A percentile compares a stretch with the other conserved stretches of the same genome.
phyloP scores from a whole-genome alignment of 129 eudicot genomes.

The Gnaphalium uliginosum region DNA sequence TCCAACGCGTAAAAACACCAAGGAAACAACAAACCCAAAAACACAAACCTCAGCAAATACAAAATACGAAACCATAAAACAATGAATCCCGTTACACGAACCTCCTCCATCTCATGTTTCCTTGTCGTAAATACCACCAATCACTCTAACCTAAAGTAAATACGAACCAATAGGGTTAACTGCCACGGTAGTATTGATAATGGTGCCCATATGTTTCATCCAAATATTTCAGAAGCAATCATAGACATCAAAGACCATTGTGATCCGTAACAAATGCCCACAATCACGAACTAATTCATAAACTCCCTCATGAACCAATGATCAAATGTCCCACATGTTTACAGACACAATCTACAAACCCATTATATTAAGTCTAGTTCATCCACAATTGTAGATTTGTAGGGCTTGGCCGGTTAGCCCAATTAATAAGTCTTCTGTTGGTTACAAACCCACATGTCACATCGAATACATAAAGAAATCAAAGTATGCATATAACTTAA shows the following conservation, averaged over 20 bases:
- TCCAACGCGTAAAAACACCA: conserved; percentile 44
- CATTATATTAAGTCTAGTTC: no score
- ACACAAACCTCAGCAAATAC: conserved; percentile 58
- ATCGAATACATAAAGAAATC: no score
- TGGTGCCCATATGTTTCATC: conserved; percentile 88
- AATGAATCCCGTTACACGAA: conserved; percentile 67
- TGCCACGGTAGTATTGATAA: conserved; percentile 70
- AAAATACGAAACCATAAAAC: conserved; percentile 76
- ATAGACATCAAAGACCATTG: conserved; percentile 97
- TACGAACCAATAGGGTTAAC: conserved; percentile 88
- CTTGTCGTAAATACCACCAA: conserved; percentile 72
- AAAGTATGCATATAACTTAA: no score
- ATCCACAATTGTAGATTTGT: no score
- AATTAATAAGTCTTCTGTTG: no score
- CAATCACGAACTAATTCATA: conserved; percentile 70
- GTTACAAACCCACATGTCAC: no score
- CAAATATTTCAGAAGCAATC: conserved; percentile 78
- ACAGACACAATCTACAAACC: no score
- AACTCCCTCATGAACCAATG: conserved; percentile 74
- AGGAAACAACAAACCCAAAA: conserved; percentile 56
- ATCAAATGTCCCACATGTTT: conserved; percentile 62
- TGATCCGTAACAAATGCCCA: conserved; percentile 81
- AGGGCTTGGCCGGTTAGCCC: no score
- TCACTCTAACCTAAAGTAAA: conserved; percentile 64
- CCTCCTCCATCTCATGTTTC: conserved; percentile 49